Conservation (phyloP, 148 eudicot genomes). For the Fallopia convolvulus region DNA sequence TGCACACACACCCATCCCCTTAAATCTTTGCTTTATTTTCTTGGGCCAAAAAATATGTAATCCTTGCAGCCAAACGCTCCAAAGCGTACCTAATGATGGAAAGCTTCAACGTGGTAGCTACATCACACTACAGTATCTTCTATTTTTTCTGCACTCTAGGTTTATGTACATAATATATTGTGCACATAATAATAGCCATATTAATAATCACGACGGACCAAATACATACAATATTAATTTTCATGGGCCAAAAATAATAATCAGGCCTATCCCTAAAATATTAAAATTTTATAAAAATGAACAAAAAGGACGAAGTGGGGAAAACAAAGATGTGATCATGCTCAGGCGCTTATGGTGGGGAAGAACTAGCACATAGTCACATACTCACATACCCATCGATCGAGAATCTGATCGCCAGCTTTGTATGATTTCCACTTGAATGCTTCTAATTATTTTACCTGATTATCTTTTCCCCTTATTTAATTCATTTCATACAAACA, state of each 20-base stretch:
- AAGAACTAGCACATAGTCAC: background rate
- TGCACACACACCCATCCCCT: background rate
- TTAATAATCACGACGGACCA: background rate
- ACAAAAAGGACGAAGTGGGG: background rate
- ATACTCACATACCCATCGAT: background rate
- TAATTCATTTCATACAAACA: background rate
- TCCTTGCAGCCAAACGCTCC: slow-evolving; percentile 3
- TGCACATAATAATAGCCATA: background rate
- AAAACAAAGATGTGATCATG: background rate
- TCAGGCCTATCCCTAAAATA: background rate
- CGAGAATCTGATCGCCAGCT: background rate
- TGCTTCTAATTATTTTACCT: background rate
- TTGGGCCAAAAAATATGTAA: background rate
- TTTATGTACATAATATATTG: background rate
- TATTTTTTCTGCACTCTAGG: background rate
- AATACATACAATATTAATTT: slow-evolving; percentile 3
- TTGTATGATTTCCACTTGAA: slow-evolving; percentile 9
- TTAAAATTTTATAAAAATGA: background rate
- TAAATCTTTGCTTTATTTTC: background rate
- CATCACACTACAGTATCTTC: slow-evolving; percentile 6
- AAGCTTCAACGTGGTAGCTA: slow-evolving; percentile 6
- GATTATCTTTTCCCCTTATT: background rate
- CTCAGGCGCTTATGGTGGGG: slow-evolving; percentile 3
- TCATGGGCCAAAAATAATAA: slow-evolving; percentile 9
- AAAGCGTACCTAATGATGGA: slow-evolving; percentile 8